A percentile compares a stretch with the other conserved stretches of the same genome.
These are phyloP conservation scores for Penicillium paneum DNA, from an alignment of 2,329 filamentous ascomycete species.

Conservation along the genomic window DNA sequence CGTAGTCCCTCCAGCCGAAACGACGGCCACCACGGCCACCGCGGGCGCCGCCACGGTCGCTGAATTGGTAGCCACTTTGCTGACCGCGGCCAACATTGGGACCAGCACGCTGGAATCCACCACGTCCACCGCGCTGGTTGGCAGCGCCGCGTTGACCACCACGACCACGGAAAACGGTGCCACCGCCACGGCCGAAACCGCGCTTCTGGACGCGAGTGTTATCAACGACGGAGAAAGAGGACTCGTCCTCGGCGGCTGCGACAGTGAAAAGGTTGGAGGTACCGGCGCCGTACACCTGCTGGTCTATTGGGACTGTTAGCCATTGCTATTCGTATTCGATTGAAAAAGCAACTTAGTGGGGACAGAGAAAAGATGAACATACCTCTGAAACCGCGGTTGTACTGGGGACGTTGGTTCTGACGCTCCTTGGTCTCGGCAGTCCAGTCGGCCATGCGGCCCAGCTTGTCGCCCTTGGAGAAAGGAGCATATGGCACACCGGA, in stretches of 20 bases:
- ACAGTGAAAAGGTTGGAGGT: slow-evolving; percentile 84
- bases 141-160: slow-evolving; percentile 69
- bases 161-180: slow-evolving; percentile 80
- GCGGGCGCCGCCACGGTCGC: slow-evolving; percentile 63
- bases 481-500: slow-evolving; percentile 96
- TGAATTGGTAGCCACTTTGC: slow-evolving; percentile 60
- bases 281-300: slow-evolving; percentile 93
- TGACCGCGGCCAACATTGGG: slow-evolving; percentile 61
- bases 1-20: slow-evolving; percentile 98
- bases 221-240: slow-evolving; percentile 96
- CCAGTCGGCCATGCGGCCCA: slow-evolving; percentile 99
- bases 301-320: slow-evolving; percentile 57
- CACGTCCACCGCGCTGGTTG: slow-evolving; percentile 67
- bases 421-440: slow-evolving; percentile 77
- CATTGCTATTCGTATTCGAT: slow-evolving; percentile 3
- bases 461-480: slow-evolving; percentile 97
- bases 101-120: slow-evolving; percentile 69
- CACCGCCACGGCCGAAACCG: slow-evolving; percentile 77
- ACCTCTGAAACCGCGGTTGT: slow-evolving; percentile 93
- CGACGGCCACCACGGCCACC: slow-evolving; percentile 73
- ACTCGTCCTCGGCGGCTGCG: slow-evolving; percentile 90
- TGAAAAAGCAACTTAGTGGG: background rate
- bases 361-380: slow-evolving; percentile 21
- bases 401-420: slow-evolving; percentile 74
- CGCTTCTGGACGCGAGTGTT: slow-evolving; percentile 88